phyloP scores from a whole-genome alignment of 208 protist species.

The Vickermania ingenoplastis region DNA sequence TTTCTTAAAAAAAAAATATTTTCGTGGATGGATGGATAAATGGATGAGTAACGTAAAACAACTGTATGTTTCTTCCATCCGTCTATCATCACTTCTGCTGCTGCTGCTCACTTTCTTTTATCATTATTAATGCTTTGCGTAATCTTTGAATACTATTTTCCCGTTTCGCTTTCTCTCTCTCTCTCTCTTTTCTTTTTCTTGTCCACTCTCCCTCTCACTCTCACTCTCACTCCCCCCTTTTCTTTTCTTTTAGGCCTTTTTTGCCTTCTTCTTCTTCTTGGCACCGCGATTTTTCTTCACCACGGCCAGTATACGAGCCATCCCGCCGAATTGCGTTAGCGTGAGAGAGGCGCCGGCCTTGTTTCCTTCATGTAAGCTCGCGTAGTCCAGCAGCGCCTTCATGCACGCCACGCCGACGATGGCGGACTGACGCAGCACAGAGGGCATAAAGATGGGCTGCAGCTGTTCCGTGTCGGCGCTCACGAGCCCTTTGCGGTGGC shows the following conservation, averaged over 20 bases:
- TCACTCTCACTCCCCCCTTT: neutral
- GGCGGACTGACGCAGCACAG: constrained; percentile 61
- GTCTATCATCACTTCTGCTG: too few relatives aligned
- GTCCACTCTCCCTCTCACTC: too few relatives aligned
- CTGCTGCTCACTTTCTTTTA: too few relatives aligned
- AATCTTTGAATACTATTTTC: too few relatives aligned
- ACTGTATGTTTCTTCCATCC: too few relatives aligned
- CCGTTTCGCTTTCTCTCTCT: too few relatives aligned
- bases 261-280: constrained; percentile 11
- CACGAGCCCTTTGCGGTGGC: too few relatives aligned
- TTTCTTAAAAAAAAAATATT: too few relatives aligned
- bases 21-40: too few relatives aligned
- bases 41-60: too few relatives aligned
- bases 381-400: constrained; percentile 70
- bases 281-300: constrained; percentile 27
- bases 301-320: constrained; percentile 50
- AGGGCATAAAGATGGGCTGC: constrained; percentile 26
- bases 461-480: constrained; percentile 4
- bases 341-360: constrained; percentile 3
- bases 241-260: constrained; percentile 7
- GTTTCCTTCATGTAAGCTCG: neutral
- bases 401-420: constrained; percentile 55
- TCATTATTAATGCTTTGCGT: too few relatives aligned
- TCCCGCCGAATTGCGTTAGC: constrained; percentile 42
- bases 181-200: neutral